Percentiles rank a stretch among this genome's conserved stretches.
phyloP scores from a whole-genome alignment of 148 eudicot species.

The Salicornia ramosissima region DNA sequence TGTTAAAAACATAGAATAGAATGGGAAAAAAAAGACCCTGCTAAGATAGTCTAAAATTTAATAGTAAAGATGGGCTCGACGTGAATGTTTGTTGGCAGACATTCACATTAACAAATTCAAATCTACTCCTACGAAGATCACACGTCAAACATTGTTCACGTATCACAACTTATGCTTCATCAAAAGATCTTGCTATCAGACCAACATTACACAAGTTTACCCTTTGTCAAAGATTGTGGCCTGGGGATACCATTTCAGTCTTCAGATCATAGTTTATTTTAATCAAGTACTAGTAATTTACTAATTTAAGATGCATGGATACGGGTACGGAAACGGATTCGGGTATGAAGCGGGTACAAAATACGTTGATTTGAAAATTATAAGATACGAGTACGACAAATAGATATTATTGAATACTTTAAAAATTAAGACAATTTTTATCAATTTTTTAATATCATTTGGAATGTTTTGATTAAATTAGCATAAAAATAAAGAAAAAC shows the following conservation, averaged over 20 bases:
- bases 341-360: too few species aligned
- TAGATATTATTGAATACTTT: too few species aligned
- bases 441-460: too few species aligned
- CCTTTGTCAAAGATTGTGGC: conserved; percentile 21
- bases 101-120: conserved; percentile 50
- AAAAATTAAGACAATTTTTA: too few species aligned
- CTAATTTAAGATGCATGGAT: too few species aligned
- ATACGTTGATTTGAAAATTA: too few species aligned
- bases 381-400: too few species aligned
- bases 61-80: conserved; percentile 51
- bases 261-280: neutral
- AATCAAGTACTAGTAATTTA: too few species aligned
- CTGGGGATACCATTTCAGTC: neutral
- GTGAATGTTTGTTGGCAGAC: conserved; percentile 91
- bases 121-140: conserved; percentile 11
- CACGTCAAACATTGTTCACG: conserved; percentile 17
- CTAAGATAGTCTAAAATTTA: conserved; percentile 10
- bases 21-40: conserved; percentile 1
- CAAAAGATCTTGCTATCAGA: conserved; percentile 15
- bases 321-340: too few species aligned
- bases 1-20: conserved; percentile 8
- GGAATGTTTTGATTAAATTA: too few species aligned
- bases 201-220: conserved; percentile 4
- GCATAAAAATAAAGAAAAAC: too few species aligned
- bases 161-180: conserved; percentile 30